Conservation (phyloP, 768 basidiomycete genomes). For the Auricularia sp. region DNA sequence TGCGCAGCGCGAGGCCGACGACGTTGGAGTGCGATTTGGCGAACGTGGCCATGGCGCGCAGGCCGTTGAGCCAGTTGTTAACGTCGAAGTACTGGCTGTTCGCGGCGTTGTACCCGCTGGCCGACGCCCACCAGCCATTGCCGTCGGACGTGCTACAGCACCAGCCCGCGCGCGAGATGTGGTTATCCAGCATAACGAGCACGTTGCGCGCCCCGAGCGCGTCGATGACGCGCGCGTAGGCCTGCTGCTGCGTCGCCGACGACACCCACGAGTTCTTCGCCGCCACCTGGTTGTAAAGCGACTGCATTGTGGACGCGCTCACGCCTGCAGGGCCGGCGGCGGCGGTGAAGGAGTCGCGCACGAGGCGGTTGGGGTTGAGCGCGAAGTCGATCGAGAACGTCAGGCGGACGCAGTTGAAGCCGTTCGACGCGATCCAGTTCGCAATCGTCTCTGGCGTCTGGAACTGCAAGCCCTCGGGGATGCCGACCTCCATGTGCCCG, state of each 20-base stretch:
- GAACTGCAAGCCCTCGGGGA: not conserved
- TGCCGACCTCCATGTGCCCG: not conserved
- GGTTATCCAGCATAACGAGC: constrained; percentile 1
- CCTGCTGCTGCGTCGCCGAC: not conserved
- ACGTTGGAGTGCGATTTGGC: not conserved
- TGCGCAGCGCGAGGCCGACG: not conserved
- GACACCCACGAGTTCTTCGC: not conserved
- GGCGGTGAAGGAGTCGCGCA: not conserved
- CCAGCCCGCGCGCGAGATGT: not conserved
- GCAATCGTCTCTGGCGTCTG: not conserved
- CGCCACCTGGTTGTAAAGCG: not conserved
- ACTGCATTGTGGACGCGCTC: not conserved
- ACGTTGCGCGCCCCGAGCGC: not conserved
- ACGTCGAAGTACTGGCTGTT: not conserved
- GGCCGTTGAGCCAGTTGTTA: not conserved
- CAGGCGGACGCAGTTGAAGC: constrained; percentile 1
- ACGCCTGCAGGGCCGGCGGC: not conserved
- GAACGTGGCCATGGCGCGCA: not conserved
- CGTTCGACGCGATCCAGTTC: not conserved
- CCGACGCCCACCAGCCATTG: not conserved
- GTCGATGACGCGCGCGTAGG: not conserved
- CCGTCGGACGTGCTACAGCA: not conserved
- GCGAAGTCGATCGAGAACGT: not conserved
- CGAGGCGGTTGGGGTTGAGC: not conserved
- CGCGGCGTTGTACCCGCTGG: not conserved